phyloP scores from a whole-genome alignment of 83 land plant species.

The Picea abies region DNA sequence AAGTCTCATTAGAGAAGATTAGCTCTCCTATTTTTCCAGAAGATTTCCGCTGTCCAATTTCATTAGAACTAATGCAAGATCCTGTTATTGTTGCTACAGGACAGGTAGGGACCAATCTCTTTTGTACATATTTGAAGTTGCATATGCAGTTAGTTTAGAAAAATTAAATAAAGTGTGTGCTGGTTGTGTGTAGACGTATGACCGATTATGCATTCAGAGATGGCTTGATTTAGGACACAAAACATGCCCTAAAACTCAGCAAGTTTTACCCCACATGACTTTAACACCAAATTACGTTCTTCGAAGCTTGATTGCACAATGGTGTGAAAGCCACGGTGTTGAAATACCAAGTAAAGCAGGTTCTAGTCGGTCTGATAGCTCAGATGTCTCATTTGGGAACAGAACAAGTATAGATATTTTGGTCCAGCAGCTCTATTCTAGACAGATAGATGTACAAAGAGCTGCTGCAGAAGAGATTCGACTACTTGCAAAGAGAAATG shows the following conservation, averaged over 20 bases:
- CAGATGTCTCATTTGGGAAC: conserved; percentile 17
- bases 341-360: conserved; percentile 36
- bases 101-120: conserved; percentile 36
- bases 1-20: conserved; percentile 23
- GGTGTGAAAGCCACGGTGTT: conserved; percentile 59
- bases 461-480: conserved; percentile 47
- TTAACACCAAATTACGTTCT: conserved; percentile 65
- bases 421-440: conserved; percentile 42
- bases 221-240: conserved; percentile 59
- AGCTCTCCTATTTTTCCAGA: conserved; percentile 38
- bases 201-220: conserved; percentile 58
- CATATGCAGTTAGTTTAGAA: not conserved
- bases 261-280: conserved; percentile 43
- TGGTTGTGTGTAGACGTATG: conserved; percentile 52
- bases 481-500: conserved; percentile 52
- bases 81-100: conserved; percentile 74
- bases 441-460: conserved; percentile 36
- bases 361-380: not conserved
- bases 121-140: not conserved
- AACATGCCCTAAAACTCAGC: conserved; percentile 71
- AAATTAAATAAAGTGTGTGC: not conserved
- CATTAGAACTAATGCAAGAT: conserved; percentile 61
- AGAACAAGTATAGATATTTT: conserved; percentile 28
- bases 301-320: conserved; percentile 55
- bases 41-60: conserved; percentile 55